Conservation (phyloP, 495 filamentous ascomycete species). For the Tuber aestivum region DNA sequence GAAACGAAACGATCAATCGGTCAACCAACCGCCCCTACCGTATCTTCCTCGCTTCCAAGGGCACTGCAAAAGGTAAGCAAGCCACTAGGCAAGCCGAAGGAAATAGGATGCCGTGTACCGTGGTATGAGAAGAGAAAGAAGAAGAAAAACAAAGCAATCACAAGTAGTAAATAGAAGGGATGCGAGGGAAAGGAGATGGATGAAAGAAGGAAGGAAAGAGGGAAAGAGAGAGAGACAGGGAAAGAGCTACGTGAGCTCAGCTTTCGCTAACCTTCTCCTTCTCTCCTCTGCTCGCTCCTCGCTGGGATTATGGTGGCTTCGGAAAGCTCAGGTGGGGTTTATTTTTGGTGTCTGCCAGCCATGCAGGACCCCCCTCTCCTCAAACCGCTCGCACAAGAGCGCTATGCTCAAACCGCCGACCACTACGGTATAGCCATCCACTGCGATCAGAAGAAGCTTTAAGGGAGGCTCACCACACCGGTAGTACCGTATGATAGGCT, state of each 20-base stretch:
- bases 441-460: neutral
- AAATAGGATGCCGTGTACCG: neutral
- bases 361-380: neutral
- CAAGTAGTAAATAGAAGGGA: neutral
- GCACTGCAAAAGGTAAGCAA: neutral
- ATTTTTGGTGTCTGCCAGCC: neutral
- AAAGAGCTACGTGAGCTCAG: neutral
- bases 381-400: neutral
- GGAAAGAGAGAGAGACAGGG: neutral
- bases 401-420: neutral
- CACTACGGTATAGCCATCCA: neutral
- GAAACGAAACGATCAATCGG: neutral
- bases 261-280: neutral
- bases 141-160: neutral
- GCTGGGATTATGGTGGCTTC: slow-evolving; percentile 1
- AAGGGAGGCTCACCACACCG: neutral
- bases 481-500: too few relatives aligned
- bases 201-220: neutral
- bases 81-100: neutral
- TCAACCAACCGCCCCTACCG: neutral
- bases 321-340: slow-evolving; percentile 2
- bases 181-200: neutral
- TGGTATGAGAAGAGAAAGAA: neutral
- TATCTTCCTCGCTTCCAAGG: neutral
- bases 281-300: neutral